These are phyloP conservation scores for Bondarzewia mesenterica DNA, from an alignment of 1,284 basidiomycete species.

Conservation along the genomic window DNA sequence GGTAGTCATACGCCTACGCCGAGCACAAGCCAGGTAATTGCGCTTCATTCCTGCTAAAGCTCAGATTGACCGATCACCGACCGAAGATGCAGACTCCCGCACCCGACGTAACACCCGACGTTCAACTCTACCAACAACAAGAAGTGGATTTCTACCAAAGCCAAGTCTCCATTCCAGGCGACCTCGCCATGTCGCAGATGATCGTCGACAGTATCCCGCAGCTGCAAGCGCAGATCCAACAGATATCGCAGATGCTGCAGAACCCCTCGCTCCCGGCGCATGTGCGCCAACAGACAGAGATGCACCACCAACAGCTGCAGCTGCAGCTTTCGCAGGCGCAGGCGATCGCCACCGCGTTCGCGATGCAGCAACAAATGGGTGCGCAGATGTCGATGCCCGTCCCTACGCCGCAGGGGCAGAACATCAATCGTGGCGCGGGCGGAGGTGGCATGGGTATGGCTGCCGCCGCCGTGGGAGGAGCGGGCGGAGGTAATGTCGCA, in stretches of 20 bases:
- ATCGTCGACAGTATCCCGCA: slow-evolving; percentile 66
- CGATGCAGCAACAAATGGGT: slow-evolving; percentile 14
- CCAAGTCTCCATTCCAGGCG: slow-evolving; percentile 42
- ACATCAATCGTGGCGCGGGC: background rate
- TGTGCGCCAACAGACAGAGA: slow-evolving; percentile 70
- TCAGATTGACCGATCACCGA: too few species aligned
- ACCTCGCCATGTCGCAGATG: slow-evolving; percentile 63
- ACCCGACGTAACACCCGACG: slow-evolving; percentile 15
- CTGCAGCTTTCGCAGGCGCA: slow-evolving; percentile 73
- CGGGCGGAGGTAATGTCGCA: background rate
- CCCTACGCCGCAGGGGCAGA: slow-evolving; percentile 5
- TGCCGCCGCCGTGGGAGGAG: too few species aligned
- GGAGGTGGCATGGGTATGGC: background rate
- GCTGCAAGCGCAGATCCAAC: slow-evolving; percentile 70
- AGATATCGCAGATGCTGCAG: slow-evolving; percentile 68
- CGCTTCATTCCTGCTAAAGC: too few species aligned
- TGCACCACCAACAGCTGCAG: slow-evolving; percentile 69
- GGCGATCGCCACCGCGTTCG: slow-evolving; percentile 52
- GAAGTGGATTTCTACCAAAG: slow-evolving; percentile 50
- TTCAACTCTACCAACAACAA: slow-evolving; percentile 28
- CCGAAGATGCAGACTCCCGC: slow-evolving; percentile 12
- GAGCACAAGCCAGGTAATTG: background rate
- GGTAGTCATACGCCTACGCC: background rate
- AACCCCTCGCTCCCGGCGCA: slow-evolving; percentile 61
- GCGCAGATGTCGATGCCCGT: slow-evolving; percentile 11